Evolutionary conservation across 768 basidiomycete genomes (phyloP).

Genomic region (Termitomyces sp.): DNA sequence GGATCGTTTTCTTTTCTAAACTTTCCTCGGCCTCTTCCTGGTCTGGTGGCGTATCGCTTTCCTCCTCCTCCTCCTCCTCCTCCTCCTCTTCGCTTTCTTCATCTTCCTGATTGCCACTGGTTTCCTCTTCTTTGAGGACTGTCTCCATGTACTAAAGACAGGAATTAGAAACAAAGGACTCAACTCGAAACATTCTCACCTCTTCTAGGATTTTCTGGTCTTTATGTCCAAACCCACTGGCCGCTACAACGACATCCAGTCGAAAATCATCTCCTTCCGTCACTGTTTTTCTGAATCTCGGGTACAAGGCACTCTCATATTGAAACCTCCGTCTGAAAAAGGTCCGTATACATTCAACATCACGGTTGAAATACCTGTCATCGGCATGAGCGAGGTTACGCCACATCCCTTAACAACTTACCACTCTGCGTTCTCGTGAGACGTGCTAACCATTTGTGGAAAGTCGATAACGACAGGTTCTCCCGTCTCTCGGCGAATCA

Average conservation of each 20-base stretch:
- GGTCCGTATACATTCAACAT: constrained; percentile 92
- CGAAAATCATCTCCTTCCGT: constrained; percentile 54
- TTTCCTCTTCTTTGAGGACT: constrained; percentile 36
- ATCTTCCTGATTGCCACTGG: constrained; percentile 25
- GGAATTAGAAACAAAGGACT: constrained; percentile 16
- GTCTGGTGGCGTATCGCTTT: not conserved
- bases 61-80: constrained; percentile 38
- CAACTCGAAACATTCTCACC: constrained; percentile 45
- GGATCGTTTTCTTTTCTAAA: not conserved
- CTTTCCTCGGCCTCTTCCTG: not conserved
- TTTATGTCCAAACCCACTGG: constrained; percentile 88
- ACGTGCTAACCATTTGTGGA: constrained; percentile 98
- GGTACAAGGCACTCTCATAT: constrained; percentile 89
- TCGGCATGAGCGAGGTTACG: constrained; percentile 9
- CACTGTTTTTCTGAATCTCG: constrained; percentile 72
- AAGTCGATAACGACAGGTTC: constrained; percentile 96
- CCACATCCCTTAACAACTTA: constrained; percentile 32
- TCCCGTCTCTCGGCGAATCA: constrained; percentile 72
- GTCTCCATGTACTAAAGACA: constrained; percentile 65
- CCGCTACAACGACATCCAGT: constrained; percentile 89
- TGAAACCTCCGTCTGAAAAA: constrained; percentile 91
- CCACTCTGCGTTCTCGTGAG: constrained; percentile 97
- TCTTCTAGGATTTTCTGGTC: constrained; percentile 83
- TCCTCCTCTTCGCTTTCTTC: constrained; percentile 38
- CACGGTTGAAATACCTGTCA: constrained; percentile 97